phyloP scores from a whole-genome alignment of 1,139 yeast genomes.

The Keqinozyma sinolaborantium region DNA sequence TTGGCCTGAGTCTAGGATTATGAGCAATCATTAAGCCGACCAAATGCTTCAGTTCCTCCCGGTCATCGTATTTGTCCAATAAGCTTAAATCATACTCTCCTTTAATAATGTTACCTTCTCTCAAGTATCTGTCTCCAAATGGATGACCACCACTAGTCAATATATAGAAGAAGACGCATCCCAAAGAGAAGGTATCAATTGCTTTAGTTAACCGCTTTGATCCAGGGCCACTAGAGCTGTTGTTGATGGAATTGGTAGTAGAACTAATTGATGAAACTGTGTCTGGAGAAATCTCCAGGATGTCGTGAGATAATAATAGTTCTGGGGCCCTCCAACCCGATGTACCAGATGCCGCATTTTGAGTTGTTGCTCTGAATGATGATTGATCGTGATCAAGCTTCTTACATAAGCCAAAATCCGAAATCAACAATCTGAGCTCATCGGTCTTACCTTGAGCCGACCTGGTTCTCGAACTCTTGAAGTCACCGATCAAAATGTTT shows the following conservation, averaged over 20 bases:
- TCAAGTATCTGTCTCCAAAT: constrained; percentile 80
- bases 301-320: constrained; percentile 49
- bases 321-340: constrained; percentile 99
- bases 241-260: neutral
- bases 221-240: constrained; percentile 7
- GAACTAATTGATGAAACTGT: constrained; percentile 35
- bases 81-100: constrained; percentile 57
- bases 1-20: constrained; percentile 73
- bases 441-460: constrained; percentile 7
- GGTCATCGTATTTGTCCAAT: constrained; percentile 39
- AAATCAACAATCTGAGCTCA: constrained; percentile 64
- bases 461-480: constrained; percentile 19
- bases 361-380: constrained; percentile 87
- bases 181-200: constrained; percentile 89
- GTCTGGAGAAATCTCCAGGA: constrained; percentile 38
- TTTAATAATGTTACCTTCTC: constrained; percentile 86
- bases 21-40: constrained; percentile 66
- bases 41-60: constrained; percentile 68
- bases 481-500: constrained; percentile 81
- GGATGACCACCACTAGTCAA: constrained; percentile 89
- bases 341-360: constrained; percentile 89
- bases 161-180: constrained; percentile 89
- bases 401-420: constrained; percentile 95
- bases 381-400: constrained; percentile 89
- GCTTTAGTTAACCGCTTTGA: constrained; percentile 78